Percentiles rank a stretch among this genome's conserved stretches.
Evolutionary conservation across 106 monocot genomes (phyloP).

Genomic region (Agapanthus africanus): DNA sequence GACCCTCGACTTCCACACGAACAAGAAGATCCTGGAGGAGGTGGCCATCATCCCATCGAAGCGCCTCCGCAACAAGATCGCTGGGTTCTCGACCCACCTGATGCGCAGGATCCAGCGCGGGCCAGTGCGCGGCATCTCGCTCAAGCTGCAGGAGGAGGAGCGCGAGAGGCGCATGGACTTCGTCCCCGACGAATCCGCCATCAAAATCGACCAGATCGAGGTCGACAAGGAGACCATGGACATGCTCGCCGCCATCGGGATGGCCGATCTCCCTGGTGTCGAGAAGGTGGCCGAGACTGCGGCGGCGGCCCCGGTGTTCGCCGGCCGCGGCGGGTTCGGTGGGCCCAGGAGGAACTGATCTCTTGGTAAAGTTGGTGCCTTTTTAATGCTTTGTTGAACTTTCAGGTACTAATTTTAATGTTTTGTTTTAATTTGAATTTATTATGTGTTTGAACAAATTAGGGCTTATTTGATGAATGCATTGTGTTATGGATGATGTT

Average conservation of each 20-base stretch:
- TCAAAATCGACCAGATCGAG: slow-evolving; percentile 20
- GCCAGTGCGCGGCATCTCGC: slow-evolving; percentile 20
- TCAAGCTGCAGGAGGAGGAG: slow-evolving; percentile 33
- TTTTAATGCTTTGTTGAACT: too few species aligned
- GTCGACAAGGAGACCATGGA: slow-evolving; percentile 25
- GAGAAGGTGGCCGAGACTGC: slow-evolving; percentile 6
- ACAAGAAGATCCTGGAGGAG: slow-evolving; percentile 26
- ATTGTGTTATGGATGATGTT: too few species aligned
- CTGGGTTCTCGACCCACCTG: slow-evolving; percentile 25
- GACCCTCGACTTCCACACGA: slow-evolving; percentile 35
- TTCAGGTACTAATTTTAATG: too few species aligned
- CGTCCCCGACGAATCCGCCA: slow-evolving; percentile 16
- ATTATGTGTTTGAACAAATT: too few species aligned
- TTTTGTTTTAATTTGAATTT: too few species aligned
- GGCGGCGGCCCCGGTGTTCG: not conserved
- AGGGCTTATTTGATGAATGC: too few species aligned
- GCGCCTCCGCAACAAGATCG: slow-evolving; percentile 29
- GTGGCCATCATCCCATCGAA: slow-evolving; percentile 29
- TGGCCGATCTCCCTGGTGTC: slow-evolving; percentile 20
- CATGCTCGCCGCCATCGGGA: slow-evolving; percentile 20
- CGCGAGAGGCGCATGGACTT: slow-evolving; percentile 26
- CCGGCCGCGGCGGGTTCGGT: not conserved
- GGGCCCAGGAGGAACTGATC: slow-evolving; percentile 1
- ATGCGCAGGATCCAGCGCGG: slow-evolving; percentile 28
- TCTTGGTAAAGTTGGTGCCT: too few species aligned